Conservation (phyloP, 1,284 basidiomycete species). For the Marasmius tenuissimus region DNA sequence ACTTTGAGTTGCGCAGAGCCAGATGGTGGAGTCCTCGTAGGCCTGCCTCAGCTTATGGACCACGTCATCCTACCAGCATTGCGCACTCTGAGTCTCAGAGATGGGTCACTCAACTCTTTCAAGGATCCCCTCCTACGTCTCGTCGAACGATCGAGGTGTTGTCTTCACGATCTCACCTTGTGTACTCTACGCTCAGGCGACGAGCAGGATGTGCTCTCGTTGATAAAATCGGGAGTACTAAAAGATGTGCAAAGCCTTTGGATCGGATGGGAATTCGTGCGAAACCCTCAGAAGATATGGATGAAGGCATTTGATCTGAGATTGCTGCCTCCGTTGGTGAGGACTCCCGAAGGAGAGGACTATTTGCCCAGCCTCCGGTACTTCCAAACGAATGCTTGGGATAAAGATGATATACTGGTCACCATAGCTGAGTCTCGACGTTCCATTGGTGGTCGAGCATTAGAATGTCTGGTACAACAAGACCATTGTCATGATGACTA, state of each 20-base stretch:
- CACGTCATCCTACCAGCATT: background rate
- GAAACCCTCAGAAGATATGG: background rate
- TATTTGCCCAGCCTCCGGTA: background rate
- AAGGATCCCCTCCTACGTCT: background rate
- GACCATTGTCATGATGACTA: too few species aligned
- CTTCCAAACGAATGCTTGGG: background rate
- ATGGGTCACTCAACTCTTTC: background rate
- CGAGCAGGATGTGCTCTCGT: background rate
- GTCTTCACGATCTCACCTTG: background rate
- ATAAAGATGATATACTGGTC: too few species aligned
- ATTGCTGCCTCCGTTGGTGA: background rate
- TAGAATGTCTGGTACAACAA: too few species aligned
- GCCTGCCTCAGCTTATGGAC: background rate
- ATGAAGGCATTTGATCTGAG: background rate
- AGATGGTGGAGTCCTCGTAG: background rate
- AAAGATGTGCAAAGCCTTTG: background rate
- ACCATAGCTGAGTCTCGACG: too few species aligned
- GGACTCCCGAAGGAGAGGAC: background rate
- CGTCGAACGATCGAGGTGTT: background rate
- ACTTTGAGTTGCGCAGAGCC: background rate
- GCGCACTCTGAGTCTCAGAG: background rate
- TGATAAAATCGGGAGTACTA: background rate
- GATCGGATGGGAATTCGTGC: background rate
- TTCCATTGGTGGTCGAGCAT: too few species aligned
- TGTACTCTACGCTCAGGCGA: background rate